phyloP scores from a whole-genome alignment of 306 rosid genomes.

The Prosopis cineraria region DNA sequence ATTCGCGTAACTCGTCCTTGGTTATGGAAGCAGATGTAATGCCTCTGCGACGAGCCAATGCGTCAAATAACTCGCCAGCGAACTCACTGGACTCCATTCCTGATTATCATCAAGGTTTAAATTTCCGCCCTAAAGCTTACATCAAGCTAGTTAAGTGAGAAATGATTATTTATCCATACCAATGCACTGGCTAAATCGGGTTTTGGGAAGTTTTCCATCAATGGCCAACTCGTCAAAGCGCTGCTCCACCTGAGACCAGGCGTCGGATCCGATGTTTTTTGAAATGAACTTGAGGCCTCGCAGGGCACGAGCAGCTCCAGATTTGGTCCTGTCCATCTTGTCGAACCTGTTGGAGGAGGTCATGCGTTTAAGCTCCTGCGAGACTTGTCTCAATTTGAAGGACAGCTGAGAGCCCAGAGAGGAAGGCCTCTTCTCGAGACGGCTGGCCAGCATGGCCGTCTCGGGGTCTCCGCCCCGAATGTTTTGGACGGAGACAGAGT shows the following conservation, averaged over 20 bases:
- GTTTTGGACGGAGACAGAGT: slow-evolving; percentile 68
- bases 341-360: slow-evolving; percentile 64
- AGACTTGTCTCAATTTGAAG: slow-evolving; percentile 60
- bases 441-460: slow-evolving; percentile 61
- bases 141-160: too few species aligned
- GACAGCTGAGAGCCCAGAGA: slow-evolving; percentile 43
- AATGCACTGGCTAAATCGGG: slow-evolving; percentile 72
- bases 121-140: not conserved
- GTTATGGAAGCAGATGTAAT: slow-evolving; percentile 62
- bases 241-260: slow-evolving; percentile 66
- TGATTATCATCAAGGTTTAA: not conserved
- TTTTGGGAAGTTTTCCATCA: slow-evolving; percentile 64
- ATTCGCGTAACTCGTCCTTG: slow-evolving; percentile 61
- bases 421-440: slow-evolving; percentile 54
- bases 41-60: slow-evolving; percentile 81
- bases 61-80: slow-evolving; percentile 73
- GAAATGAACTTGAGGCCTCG: slow-evolving; percentile 81
- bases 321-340: slow-evolving; percentile 58
- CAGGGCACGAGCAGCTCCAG: slow-evolving; percentile 82
- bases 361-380: slow-evolving; percentile 81
- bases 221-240: slow-evolving; percentile 60
- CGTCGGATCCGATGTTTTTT: slow-evolving; percentile 64
- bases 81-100: slow-evolving; percentile 89
- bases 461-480: slow-evolving; percentile 72
- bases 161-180: slow-evolving; percentile 44